Percentiles rank a stretch among this genome's conserved stretches.
Evolutionary conservation across 192 early-diverging fungal genomes (phyloP).

Genomic region (Chytriomyces hyalinus): DNA sequence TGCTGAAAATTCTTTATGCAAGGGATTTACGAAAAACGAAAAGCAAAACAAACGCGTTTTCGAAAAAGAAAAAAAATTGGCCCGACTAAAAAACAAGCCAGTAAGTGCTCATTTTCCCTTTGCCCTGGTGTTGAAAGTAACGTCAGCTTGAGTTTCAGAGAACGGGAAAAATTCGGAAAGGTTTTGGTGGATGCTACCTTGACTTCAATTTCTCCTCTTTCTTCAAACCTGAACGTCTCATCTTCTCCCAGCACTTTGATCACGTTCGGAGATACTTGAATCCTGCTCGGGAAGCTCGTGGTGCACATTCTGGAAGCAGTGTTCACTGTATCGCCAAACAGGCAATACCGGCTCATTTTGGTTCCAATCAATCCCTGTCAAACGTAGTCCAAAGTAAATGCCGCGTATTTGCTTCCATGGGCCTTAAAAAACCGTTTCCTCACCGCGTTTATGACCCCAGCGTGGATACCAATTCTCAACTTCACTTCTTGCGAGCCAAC

Average conservation of each 20-base stretch:
- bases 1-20: too few relatives aligned
- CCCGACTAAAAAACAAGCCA: constrained; percentile 25
- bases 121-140: constrained; percentile 24
- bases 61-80: too few relatives aligned
- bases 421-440: not conserved
- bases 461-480: constrained; percentile 44
- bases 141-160: not conserved
- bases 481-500: constrained; percentile 27
- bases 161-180: not conserved
- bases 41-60: too few relatives aligned
- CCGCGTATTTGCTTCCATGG: not conserved
- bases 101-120: constrained; percentile 49
- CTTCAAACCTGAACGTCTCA: constrained; percentile 35
- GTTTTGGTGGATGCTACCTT: constrained; percentile 2
- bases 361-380: constrained; percentile 47
- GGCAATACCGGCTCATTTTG: constrained; percentile 52
- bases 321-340: constrained; percentile 52
- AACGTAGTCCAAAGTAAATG: not conserved
- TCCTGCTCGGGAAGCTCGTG: constrained; percentile 30
- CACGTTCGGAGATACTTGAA: constrained; percentile 42
- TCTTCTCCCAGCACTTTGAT: constrained; percentile 23
- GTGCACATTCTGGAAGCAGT: constrained; percentile 47
- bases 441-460: constrained; percentile 39
- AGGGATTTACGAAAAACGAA: too few relatives aligned
- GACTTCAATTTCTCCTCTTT: constrained; percentile 44